Percentiles rank a stretch among this genome's conserved stretches.
phyloP scores from a whole-genome alignment of 441 rosid genomes.

The Sinapis alba region DNA sequence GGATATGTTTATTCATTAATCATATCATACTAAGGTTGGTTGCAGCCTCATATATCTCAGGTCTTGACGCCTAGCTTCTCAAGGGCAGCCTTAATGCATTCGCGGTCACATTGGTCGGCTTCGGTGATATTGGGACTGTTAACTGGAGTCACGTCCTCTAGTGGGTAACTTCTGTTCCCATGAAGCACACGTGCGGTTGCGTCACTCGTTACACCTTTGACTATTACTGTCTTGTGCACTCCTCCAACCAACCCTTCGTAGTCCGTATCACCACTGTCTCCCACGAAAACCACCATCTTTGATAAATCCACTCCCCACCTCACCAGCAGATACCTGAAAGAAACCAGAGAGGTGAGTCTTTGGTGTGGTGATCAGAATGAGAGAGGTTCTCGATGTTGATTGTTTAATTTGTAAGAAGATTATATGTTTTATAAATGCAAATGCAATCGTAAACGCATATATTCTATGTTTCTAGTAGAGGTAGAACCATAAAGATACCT shows the following conservation, averaged over 20 bases:
- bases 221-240: conserved; percentile 62
- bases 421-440: neutral
- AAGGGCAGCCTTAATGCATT: conserved; percentile 18
- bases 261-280: conserved; percentile 76
- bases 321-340: conserved; percentile 64
- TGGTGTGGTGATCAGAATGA: neutral
- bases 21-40: neutral
- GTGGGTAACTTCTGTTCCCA: conserved; percentile 59
- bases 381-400: neutral
- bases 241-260: conserved; percentile 74
- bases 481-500: conserved; percentile 55
- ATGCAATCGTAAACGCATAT: neutral
- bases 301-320: conserved; percentile 73
- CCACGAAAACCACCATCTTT: conserved; percentile 56
- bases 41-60: neutral
- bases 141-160: conserved; percentile 57
- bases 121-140: conserved; percentile 52
- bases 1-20: neutral
- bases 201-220: conserved; percentile 57
- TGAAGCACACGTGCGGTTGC: conserved; percentile 52
- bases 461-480: neutral
- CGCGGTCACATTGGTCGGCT: conserved; percentile 28
- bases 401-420: neutral
- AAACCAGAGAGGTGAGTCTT: conserved; percentile 6
- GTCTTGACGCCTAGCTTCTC: conserved; percentile 20